Base-by-base conservation (phyloP, 2,329 filamentous ascomycete genomes). In the Colletotrichum costaricense region DNA sequence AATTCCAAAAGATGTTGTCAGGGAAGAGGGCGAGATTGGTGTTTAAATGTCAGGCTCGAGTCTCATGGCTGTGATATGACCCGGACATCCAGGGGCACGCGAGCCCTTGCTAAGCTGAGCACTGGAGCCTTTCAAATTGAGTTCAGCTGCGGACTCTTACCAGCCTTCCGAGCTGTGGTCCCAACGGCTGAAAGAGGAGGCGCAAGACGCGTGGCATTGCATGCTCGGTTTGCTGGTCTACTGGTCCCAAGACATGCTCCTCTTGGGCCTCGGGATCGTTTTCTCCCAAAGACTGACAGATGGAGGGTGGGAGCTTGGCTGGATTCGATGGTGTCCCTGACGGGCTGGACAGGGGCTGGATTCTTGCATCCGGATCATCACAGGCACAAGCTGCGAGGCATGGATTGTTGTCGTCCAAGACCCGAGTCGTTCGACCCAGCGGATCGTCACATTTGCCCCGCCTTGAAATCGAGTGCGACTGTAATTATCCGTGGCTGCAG, bases 361-460 rank as follows among this genome's bases (percentile, higher is more conserved):
- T 67, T 71, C 46, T 62, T 46, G 69, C 63, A 72, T 62, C 28
- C 64, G 49, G 57, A 71, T 71, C 64, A 72, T n/a, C 63, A 28
- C 67, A 54, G 52, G 54, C 55, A 33, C 55, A 22, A 62, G 58
- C 8, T 12, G 4, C 8, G 16, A 35, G 28, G n/a, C n/a, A 7
- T 22, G 35, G 26, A 6, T 42, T 1, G 1, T 42, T 16, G 42
- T 49, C 42, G 22, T 33, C 62, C 55, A 22, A 55, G 46, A 38
- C 16, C 54, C n/a, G 69, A 63, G 49, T 58, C 64, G 57, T 63
- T 59, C 60, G 60, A 52, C 70, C 60, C 46, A 60, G 46, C 14
- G 55, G 67, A 70, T 73, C 60, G 67, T 73, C 71, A 66, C 60
- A 71, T 62, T 28, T 38, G 71, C 71, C 71, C 71, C 71, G 71